These are phyloP conservation scores for Arctium lappa DNA, from an alignment of 129 eudicot genomes.

Conservation along the genomic window DNA sequence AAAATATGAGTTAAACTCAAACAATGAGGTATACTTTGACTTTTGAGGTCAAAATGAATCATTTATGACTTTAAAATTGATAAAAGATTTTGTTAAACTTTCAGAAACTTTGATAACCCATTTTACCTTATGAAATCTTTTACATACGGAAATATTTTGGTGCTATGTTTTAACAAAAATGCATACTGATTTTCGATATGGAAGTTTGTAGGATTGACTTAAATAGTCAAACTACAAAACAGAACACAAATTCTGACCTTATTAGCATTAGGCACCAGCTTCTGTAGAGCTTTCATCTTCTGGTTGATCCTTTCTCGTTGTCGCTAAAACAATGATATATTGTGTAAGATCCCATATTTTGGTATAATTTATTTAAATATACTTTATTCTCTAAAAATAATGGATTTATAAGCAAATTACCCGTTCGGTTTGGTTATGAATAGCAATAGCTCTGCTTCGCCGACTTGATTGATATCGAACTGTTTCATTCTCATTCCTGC, in stretches of 20 bases:
- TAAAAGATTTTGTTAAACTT: neutral
- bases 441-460: slow-evolving; percentile 65
- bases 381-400: too few relatives aligned
- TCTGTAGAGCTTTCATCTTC: too few relatives aligned
- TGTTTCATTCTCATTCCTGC: too few relatives aligned
- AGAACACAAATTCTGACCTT: neutral
- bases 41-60: slow-evolving; percentile 13
- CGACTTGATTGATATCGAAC: slow-evolving; percentile 47
- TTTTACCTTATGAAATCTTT: neutral
- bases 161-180: neutral
- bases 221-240: neutral
- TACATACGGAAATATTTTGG: neutral
- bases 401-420: slow-evolving; percentile 30
- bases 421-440: slow-evolving; percentile 84
- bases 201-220: slow-evolving; percentile 18
- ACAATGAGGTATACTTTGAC: slow-evolving; percentile 17
- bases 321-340: too few relatives aligned
- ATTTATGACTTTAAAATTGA: neutral
- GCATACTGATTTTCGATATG: neutral
- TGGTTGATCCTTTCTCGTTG: too few relatives aligned
- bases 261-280: too few relatives aligned
- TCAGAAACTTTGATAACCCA: neutral
- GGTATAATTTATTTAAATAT: too few relatives aligned
- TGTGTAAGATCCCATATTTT: too few relatives aligned
- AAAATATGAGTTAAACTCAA: neutral